Percentiles rank a stretch among this genome's conserved stretches.
phyloP scores from a whole-genome alignment of 1,284 basidiomycete genomes.

The Cryptococcus neoformans region DNA sequence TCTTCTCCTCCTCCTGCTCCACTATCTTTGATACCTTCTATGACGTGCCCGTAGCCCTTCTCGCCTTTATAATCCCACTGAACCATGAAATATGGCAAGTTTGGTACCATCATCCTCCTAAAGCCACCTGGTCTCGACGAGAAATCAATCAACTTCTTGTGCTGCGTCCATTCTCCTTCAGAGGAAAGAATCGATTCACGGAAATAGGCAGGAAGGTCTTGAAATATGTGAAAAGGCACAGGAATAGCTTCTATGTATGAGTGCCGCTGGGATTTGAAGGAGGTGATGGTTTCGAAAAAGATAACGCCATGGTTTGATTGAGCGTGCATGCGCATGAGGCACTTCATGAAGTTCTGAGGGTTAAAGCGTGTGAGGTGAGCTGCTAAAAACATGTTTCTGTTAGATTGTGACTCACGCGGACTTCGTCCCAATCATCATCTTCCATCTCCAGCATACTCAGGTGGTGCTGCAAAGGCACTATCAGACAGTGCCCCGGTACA shows the following conservation, averaged over 20 bases:
- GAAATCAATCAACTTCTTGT: slow-evolving; percentile 95
- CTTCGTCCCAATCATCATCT: slow-evolving; percentile 98
- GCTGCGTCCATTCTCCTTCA: slow-evolving; percentile 95
- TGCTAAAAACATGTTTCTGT: slow-evolving; percentile 3
- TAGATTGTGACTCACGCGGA: slow-evolving; percentile 60
- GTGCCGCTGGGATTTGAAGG: slow-evolving; percentile 81
- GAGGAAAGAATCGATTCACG: slow-evolving; percentile 88
- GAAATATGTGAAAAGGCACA: slow-evolving; percentile 69
- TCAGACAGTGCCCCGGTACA: slow-evolving; percentile 78
- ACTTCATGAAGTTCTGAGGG: slow-evolving; percentile 96
- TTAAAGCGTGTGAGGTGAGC: background rate
- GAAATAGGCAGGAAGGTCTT: slow-evolving; percentile 88
- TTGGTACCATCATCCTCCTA: slow-evolving; percentile 87
- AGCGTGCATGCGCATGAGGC: slow-evolving; percentile 89
- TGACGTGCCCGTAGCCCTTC: slow-evolving; percentile 95
- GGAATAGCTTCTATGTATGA: slow-evolving; percentile 90
- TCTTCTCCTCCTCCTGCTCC: slow-evolving; percentile 52
- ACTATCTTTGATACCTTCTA: slow-evolving; percentile 73
- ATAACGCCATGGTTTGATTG: slow-evolving; percentile 84
- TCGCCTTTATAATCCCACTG: slow-evolving; percentile 92
- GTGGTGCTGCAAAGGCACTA: slow-evolving; percentile 94
- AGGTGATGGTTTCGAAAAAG: slow-evolving; percentile 90
- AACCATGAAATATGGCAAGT: slow-evolving; percentile 98
- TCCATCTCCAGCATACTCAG: slow-evolving; percentile 89
- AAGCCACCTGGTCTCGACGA: slow-evolving; percentile 82